Percentiles rank a stretch among this genome's conserved stretches.
These are phyloP conservation scores for Mycena filopes DNA, from an alignment of 768 basidiomycete species.

Conservation along the genomic window DNA sequence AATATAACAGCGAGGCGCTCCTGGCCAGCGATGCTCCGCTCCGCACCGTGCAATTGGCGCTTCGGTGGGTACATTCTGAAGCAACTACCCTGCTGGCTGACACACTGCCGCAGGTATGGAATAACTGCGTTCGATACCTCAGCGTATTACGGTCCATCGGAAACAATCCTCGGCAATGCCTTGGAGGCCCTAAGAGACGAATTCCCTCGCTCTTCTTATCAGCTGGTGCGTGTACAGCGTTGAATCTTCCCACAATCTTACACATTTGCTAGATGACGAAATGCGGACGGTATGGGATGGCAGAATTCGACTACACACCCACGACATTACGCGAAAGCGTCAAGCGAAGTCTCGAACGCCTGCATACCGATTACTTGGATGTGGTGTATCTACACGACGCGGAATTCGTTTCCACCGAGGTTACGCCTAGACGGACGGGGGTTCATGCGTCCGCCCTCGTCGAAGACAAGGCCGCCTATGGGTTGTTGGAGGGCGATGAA, in stretches of 20 bases:
- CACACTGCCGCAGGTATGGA: constrained; percentile 69
- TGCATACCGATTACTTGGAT: constrained; percentile 84
- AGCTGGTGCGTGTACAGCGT: constrained; percentile 60
- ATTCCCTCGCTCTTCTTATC: constrained; percentile 83
- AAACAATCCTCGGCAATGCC: constrained; percentile 77
- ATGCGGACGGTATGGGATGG: constrained; percentile 79
- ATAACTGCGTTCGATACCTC: constrained; percentile 86
- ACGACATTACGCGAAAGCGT: constrained; percentile 73
- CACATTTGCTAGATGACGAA: constrained; percentile 75
- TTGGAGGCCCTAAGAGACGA: constrained; percentile 68
- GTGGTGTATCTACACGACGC: constrained; percentile 86
- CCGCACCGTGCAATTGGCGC: constrained; percentile 76
- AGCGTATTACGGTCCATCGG: constrained; percentile 83
- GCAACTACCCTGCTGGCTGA: constrained; percentile 15
- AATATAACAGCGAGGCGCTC: constrained; percentile 73
- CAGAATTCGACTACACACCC: constrained; percentile 81
- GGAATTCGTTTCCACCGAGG: constrained; percentile 74
- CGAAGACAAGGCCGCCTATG: constrained; percentile 68
- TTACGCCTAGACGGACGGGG: constrained; percentile 62
- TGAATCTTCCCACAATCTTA: constrained; percentile 1
- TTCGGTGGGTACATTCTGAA: constrained; percentile 61
- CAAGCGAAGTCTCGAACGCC: constrained; percentile 68
- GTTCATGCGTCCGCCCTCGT: constrained; percentile 66
- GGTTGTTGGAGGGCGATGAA: constrained; percentile 68
- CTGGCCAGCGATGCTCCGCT: constrained; percentile 67